These are phyloP conservation scores for Aspergillus sergii DNA, from an alignment of 2,329 filamentous ascomycete species.

Conservation along the genomic window DNA sequence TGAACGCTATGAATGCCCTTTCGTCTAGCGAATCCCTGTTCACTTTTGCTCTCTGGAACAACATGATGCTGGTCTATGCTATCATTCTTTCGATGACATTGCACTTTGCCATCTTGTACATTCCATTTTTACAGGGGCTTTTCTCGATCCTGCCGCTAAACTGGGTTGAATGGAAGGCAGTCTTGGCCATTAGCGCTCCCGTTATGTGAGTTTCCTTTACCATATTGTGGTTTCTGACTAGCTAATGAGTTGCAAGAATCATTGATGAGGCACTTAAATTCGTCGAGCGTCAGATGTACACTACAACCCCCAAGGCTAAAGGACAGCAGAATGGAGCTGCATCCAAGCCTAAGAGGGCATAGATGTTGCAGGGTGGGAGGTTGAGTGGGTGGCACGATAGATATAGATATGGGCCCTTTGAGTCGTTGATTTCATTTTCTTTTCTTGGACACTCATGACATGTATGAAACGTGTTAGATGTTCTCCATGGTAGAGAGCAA, in stretches of 20 bases:
- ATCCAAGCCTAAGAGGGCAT: conserved; percentile 41
- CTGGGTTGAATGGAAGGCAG: conserved; percentile 87
- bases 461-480: conserved; percentile 23
- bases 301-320: conserved; percentile 21
- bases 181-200: conserved; percentile 82
- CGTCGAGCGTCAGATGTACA: conserved; percentile 69
- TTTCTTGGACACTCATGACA: conserved; percentile 18
- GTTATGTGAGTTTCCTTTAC: conserved; percentile 72
- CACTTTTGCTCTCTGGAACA: conserved; percentile 94
- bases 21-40: conserved; percentile 93
- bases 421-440: conserved; percentile 6
- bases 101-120: conserved; percentile 92
- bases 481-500: conserved; percentile 17
- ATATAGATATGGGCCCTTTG: conserved; percentile 21
- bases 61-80: conserved; percentile 97
- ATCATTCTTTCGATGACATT: conserved; percentile 90
- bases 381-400: conserved; percentile 23
- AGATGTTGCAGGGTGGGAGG: conserved; percentile 21
- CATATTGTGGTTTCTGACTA: background rate
- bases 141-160: conserved; percentile 91
- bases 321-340: conserved; percentile 33
- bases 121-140: conserved; percentile 80
- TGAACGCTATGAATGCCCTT: conserved; percentile 97
- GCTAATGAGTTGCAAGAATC: conserved; percentile 52
- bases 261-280: conserved; percentile 85